Percentiles rank a stretch among this genome's conserved stretches.
Conservation (phyloP, 768 basidiomycete species). For the Lepiota brunneoincarnata region DNA sequence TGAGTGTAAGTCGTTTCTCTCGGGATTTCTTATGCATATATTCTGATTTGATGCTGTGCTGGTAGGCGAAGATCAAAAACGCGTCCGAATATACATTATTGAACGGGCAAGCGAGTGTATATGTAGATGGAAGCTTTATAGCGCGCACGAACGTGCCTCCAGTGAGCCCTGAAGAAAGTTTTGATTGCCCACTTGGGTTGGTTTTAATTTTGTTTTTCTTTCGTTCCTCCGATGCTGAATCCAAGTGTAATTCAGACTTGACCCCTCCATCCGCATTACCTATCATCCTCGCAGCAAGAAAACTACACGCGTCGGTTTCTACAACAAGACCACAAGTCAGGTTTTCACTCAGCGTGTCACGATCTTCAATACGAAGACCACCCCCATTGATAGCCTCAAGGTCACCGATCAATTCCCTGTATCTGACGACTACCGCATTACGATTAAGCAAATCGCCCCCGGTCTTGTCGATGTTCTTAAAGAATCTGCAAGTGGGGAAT, state of each 20-base stretch:
- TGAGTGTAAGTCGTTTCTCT: constrained; percentile 27
- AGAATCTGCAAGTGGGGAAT: constrained; percentile 11
- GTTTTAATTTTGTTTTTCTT: constrained; percentile 9
- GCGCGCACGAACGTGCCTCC: constrained; percentile 40
- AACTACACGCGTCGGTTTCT: constrained; percentile 30
- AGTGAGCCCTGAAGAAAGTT: constrained; percentile 41
- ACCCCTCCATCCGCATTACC: constrained; percentile 38
- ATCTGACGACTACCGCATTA: constrained; percentile 34
- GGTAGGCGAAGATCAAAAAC: constrained; percentile 49
- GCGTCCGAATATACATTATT: constrained; percentile 52
- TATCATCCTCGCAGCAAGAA: constrained; percentile 37
- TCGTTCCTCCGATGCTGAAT: not conserved
- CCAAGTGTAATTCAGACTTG: constrained; percentile 24
- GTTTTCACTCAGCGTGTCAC: constrained; percentile 36
- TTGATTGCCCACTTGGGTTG: constrained; percentile 45
- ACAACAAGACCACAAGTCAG: constrained; percentile 29
- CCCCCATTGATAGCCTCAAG: constrained; percentile 28
- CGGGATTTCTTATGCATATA: not conserved
- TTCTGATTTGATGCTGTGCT: not conserved
- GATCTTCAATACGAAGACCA: constrained; percentile 37
- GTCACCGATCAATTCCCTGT: constrained; percentile 38
- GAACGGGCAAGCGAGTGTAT: constrained; percentile 44
- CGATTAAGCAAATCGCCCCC: constrained; percentile 38
- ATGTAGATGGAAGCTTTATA: constrained; percentile 57
- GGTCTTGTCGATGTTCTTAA: constrained; percentile 11